A percentile compares a stretch with the other conserved stretches of the same genome.
phyloP scores from a whole-genome alignment of 2,329 filamentous ascomycete species.

The Pseudogymnoascus sp. region DNA sequence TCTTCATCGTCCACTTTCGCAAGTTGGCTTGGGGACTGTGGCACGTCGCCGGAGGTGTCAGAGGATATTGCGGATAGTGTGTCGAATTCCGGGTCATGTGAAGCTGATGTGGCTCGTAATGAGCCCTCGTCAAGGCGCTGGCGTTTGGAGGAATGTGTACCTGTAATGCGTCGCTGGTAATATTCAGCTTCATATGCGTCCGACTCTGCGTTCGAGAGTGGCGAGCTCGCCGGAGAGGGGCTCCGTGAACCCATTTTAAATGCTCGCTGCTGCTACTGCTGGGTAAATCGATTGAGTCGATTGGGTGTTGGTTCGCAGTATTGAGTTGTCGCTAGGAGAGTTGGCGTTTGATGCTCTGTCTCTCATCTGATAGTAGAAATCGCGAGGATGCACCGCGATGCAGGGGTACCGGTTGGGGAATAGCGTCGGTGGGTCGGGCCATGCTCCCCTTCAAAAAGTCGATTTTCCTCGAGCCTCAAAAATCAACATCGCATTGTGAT shows the following conservation, averaged over 20 bases:
- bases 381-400: not conserved
- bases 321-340: not conserved
- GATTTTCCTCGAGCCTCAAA: constrained; percentile 2
- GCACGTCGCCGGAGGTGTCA: constrained; percentile 81
- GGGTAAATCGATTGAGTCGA: not conserved
- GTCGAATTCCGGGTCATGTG: constrained; percentile 37
- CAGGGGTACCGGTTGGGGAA: constrained; percentile 1
- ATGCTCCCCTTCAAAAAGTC: constrained; percentile 5
- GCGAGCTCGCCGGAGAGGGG: constrained; percentile 48
- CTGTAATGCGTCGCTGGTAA: constrained; percentile 42
- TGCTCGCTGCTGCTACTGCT: not conserved
- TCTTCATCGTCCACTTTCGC: constrained; percentile 65
- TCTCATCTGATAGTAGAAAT: constrained; percentile 8
- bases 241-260: constrained; percentile 30
- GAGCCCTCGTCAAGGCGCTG: constrained; percentile 22
- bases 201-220: constrained; percentile 55
- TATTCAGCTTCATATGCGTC: constrained; percentile 50
- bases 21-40: constrained; percentile 50
- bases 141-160: constrained; percentile 25
- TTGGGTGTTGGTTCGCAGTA: not conserved
- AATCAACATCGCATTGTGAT: not conserved
- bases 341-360: not conserved
- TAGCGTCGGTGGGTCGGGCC: constrained; percentile 3
- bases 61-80: constrained; percentile 69
- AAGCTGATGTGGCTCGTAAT: constrained; percentile 18